phyloP scores from a whole-genome alignment of 768 basidiomycete genomes.

The Hemileccinum rubropunctum region DNA sequence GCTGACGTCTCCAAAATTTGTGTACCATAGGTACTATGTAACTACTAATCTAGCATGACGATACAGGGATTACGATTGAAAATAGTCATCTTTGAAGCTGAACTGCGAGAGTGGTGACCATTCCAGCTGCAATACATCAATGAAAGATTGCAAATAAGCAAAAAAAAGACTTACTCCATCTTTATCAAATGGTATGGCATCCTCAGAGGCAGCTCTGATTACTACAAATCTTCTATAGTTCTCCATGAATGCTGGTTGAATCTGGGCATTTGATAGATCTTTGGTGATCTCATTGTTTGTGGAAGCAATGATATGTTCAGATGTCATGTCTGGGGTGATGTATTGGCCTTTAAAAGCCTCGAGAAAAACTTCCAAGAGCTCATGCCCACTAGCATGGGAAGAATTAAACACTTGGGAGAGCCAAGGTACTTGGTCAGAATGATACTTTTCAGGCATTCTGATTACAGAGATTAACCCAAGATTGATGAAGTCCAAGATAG shows the following conservation, averaged over 20 bases:
- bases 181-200: conserved; percentile 23
- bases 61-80: conserved; percentile 12
- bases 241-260: conserved; percentile 61
- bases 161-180: conserved; percentile 43
- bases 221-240: conserved; percentile 66
- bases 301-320: conserved; percentile 32
- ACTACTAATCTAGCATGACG: background rate
- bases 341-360: conserved; percentile 12
- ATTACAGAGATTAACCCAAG: conserved; percentile 55
- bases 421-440: conserved; percentile 22
- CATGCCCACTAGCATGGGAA: conserved; percentile 29
- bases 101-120: conserved; percentile 46
- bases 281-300: conserved; percentile 47
- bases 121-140: conserved; percentile 48
- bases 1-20: too few species aligned
- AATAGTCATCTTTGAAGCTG: conserved; percentile 60
- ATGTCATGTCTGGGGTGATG: conserved; percentile 34
- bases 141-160: background rate
- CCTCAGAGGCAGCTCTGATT: conserved; percentile 41
- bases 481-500: conserved; percentile 37
- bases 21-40: background rate
- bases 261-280: conserved; percentile 54
- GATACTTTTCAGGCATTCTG: conserved; percentile 43
- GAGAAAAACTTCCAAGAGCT: conserved; percentile 42
- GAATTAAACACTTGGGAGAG: conserved; percentile 21